Base-by-base conservation (phyloP, 2,329 filamentous ascomycete species). In the Aschersonia sp. region DNA sequence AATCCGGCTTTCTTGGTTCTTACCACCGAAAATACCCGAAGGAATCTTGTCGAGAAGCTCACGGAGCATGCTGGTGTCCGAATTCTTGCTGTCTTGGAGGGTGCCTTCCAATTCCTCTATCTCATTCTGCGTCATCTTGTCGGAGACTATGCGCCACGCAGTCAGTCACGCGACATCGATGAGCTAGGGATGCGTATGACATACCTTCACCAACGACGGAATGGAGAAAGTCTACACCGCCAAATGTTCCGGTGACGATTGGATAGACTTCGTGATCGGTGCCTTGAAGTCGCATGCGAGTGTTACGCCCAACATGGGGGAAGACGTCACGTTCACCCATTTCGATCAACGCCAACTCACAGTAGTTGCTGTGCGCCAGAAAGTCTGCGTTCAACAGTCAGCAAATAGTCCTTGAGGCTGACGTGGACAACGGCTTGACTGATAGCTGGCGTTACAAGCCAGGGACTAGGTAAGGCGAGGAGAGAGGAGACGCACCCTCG, bases 301-400 rank as follows among this genome's bases (percentile, higher is more conserved):
- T 87, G 56, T 77, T 68, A 49, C 79, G 74, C 37, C 90, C 90
- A 47, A 92, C 86, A 58, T 95, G 88, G 30, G 90, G 87, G 63
- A 95, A 95, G 50, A 95, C 67, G 51, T 85, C 76, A 5, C 67
- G 71, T 65, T 92, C 87, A 46, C 87, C 88, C 57, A 95, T 66
- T 62, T 95, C 88, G 56, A 92, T 88, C 44, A 95, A 73, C 49
- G 84, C 86, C 49, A 95, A 77, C 63, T 95, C 89, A 11, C 75
- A 80, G 66, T 94, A 95, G 71, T 95, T 95, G 62, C 87, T 94
- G 67, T 95, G 90, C 12, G 89, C 90, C 47, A 88, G 82, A 68
- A 83, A 97, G 61, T 95, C 89, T 77, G 47, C 22, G 47, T 58
- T n/a, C 44, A 56, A 41, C 14, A 43, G 30, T 45, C 9, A 44